Percentiles rank a stretch among this genome's conserved stretches.
Evolutionary conservation across 306 rosid species (phyloP).

Genomic region (Vigna unguiculata): DNA sequence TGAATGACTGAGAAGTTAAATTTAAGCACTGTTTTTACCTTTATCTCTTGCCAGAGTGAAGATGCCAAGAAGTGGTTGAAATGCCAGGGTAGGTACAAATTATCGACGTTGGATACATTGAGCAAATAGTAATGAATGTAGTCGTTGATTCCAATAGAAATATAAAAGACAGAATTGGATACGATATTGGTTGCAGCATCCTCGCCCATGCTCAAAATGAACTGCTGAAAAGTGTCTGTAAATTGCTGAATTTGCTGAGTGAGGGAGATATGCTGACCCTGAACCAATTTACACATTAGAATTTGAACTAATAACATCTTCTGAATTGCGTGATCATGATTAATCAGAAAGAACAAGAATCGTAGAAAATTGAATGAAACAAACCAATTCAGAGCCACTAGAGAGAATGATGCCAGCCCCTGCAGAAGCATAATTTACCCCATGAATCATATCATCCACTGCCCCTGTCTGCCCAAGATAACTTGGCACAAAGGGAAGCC

Average conservation of each 20-base stretch:
- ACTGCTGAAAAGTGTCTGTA: slow-evolving; percentile 72
- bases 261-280: slow-evolving; percentile 90
- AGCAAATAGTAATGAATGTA: slow-evolving; percentile 87
- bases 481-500: slow-evolving; percentile 91
- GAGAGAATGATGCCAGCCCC: slow-evolving; percentile 88
- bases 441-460: slow-evolving; percentile 71
- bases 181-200: slow-evolving; percentile 59
- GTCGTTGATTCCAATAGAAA: slow-evolving; percentile 90
- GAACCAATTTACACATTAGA: slow-evolving; percentile 15
- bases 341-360: neutral
- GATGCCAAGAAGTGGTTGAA: slow-evolving; percentile 83
- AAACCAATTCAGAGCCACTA: slow-evolving; percentile 91
- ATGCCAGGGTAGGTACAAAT: slow-evolving; percentile 73
- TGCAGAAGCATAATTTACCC: slow-evolving; percentile 91
- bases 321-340: neutral
- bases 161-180: slow-evolving; percentile 69
- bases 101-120: slow-evolving; percentile 72
- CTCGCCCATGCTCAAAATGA: slow-evolving; percentile 74
- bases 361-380: neutral
- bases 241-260: slow-evolving; percentile 88
- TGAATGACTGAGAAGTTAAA: neutral
- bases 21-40: slow-evolving; percentile 47
- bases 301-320: neutral
- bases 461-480: slow-evolving; percentile 75
- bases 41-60: slow-evolving; percentile 62